Percentiles rank a stretch among this genome's conserved stretches.
These are phyloP conservation scores for Fusarium nanum DNA, from an alignment of 2,329 filamentous ascomycete genomes.

Conservation along the genomic window DNA sequence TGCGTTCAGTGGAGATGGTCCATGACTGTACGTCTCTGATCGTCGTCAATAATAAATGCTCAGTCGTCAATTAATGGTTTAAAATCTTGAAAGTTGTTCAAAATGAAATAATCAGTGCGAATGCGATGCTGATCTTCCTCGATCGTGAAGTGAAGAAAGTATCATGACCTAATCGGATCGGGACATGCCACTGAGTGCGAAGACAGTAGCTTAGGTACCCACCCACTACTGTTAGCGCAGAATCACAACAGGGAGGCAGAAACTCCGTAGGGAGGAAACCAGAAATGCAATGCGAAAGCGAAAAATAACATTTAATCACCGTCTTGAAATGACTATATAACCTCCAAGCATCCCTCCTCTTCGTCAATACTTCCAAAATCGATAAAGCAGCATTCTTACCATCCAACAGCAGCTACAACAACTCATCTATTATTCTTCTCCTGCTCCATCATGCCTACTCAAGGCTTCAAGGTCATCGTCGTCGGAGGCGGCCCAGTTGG, in stretches of 20 bases:
- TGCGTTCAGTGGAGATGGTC: not conserved
- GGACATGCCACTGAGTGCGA: constrained; percentile 5
- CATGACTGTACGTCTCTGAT: too few relatives aligned
- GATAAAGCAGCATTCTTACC: not conserved
- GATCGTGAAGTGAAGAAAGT: not conserved
- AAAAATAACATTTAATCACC: not conserved
- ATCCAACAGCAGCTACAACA: not conserved
- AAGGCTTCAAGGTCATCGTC: constrained; percentile 41
- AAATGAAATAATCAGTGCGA: not conserved
- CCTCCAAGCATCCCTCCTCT: not conserved
- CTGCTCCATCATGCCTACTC: not conserved
- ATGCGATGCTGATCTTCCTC: not conserved
- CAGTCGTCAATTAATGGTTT: not conserved
- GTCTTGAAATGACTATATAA: not conserved
- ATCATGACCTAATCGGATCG: not conserved
- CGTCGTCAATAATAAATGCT: not conserved
- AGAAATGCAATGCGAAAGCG: constrained; percentile 1
- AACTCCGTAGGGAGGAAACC: not conserved
- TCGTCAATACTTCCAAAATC: too few relatives aligned
- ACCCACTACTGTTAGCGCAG: not conserved
- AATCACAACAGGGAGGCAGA: not conserved
- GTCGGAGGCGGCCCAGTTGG: constrained; percentile 47
- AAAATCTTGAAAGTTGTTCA: too few relatives aligned
- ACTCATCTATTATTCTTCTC: not conserved
- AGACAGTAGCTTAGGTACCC: not conserved